Evolutionary conservation across 768 basidiomycete genomes (phyloP).

Genomic region (Kwoniella sp.): DNA sequence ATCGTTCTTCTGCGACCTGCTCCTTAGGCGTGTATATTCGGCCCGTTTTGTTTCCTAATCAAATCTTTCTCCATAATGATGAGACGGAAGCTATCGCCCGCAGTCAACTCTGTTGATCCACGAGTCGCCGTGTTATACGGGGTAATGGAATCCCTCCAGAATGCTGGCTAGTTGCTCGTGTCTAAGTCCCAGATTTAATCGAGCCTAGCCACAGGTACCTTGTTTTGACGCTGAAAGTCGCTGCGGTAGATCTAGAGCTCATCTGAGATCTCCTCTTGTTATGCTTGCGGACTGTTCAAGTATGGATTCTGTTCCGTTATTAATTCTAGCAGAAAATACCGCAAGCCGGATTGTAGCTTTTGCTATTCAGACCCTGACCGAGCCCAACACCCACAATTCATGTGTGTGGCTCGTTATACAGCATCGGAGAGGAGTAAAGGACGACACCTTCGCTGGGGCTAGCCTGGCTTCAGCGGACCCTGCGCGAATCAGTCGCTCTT

Average conservation of each 20-base stretch:
- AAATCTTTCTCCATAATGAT: not conserved
- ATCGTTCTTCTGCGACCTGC: not conserved
- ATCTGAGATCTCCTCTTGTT: too few species aligned
- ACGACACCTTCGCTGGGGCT: not conserved
- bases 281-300: too few species aligned
- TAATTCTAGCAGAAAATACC: not conserved
- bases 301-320: not conserved
- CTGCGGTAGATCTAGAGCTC: too few species aligned
- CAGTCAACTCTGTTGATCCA: not conserved
- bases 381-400: not conserved
- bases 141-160: too few species aligned
- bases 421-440: too few species aligned
- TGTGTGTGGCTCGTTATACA: too few species aligned
- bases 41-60: not conserved
- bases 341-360: not conserved
- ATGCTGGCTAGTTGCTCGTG: too few species aligned
- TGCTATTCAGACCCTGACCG: not conserved
- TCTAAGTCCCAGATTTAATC: too few species aligned
- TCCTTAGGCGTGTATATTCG: not conserved
- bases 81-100: not conserved
- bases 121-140: not conserved
- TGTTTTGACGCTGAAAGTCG: too few species aligned
- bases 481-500: too few species aligned
- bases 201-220: too few species aligned
- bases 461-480: too few species aligned